A percentile compares a stretch with the other conserved stretches of the same genome.
Evolutionary conservation across 129 eudicot species (phyloP).

Genomic region (Lactuca saligna): DNA sequence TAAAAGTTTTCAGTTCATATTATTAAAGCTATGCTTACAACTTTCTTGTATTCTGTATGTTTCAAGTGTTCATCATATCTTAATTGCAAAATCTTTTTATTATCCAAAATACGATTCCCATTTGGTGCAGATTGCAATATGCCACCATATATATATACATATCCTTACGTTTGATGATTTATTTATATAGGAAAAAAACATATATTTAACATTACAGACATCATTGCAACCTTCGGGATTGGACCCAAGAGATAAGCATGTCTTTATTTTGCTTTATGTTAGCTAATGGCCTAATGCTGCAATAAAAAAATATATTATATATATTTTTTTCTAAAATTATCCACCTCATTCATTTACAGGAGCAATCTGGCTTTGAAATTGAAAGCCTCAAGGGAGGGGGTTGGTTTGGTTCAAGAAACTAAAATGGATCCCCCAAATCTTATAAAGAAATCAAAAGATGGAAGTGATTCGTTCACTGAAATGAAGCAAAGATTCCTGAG

Average conservation of each 20-base stretch:
- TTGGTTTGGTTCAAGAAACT: conserved; percentile 47
- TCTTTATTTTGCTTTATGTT: conserved; percentile 33
- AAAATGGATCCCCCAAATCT: conserved; percentile 30
- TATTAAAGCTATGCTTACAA: neutral
- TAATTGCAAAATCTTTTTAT: neutral
- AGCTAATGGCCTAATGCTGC: conserved; percentile 10
- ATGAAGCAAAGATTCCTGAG: conserved; percentile 67
- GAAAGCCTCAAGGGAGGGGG: conserved; percentile 47
- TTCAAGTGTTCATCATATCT: neutral
- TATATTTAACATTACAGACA: conserved; percentile 48
- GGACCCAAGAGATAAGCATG: conserved; percentile 56
- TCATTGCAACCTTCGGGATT: conserved; percentile 51
- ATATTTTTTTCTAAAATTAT: conserved; percentile 15
- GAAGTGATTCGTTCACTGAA: conserved; percentile 47
- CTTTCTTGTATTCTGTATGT: conserved; percentile 11
- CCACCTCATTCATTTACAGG: conserved; percentile 38
- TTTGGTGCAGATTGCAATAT: conserved; percentile 4
- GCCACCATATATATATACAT: neutral
- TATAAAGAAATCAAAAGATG: conserved; percentile 30
- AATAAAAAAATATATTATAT: conserved; percentile 9
- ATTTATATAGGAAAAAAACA: conserved; percentile 41
- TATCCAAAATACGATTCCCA: conserved; percentile 1
- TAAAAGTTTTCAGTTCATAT: conserved; percentile 4
- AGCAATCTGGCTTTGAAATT: conserved; percentile 50
- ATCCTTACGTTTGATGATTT: conserved; percentile 35